Conservation (phyloP, 2,329 filamentous ascomycete species). For the Geosmithia morbida region DNA sequence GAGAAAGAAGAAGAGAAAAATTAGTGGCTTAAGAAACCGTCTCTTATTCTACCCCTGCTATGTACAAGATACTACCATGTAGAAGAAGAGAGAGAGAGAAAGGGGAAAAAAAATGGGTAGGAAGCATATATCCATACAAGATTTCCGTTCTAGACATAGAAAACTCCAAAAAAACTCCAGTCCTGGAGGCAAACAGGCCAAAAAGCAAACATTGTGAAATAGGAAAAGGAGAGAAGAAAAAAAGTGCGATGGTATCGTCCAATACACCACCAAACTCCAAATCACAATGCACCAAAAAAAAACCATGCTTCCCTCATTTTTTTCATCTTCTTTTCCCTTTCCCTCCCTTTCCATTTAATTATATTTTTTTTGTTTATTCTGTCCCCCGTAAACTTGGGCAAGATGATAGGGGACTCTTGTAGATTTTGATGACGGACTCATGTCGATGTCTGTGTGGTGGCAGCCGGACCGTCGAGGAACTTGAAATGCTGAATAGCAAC, state of each 20-base stretch:
- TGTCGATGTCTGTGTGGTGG: conserved; percentile 4
- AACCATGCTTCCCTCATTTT: background rate
- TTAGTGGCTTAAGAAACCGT: background rate
- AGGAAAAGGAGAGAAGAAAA: background rate
- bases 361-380: too few relatives aligned
- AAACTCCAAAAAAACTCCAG: background rate
- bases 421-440: background rate
- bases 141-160: background rate
- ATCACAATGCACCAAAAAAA: background rate
- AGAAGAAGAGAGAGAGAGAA: background rate
- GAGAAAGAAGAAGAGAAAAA: background rate
- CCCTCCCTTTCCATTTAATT: background rate
- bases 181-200: too few relatives aligned
- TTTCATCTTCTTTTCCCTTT: background rate
- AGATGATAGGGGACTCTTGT: background rate
- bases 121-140: background rate
- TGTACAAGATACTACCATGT: background rate
- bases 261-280: background rate
- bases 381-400: background rate
- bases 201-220: background rate
- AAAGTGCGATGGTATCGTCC: background rate
- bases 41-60: background rate
- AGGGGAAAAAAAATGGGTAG: too few relatives aligned
- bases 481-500: conserved; percentile 74
- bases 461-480: conserved; percentile 39